Base-by-base conservation (phyloP, 140 eudicot genomes). In the Cichorium intybus region DNA sequence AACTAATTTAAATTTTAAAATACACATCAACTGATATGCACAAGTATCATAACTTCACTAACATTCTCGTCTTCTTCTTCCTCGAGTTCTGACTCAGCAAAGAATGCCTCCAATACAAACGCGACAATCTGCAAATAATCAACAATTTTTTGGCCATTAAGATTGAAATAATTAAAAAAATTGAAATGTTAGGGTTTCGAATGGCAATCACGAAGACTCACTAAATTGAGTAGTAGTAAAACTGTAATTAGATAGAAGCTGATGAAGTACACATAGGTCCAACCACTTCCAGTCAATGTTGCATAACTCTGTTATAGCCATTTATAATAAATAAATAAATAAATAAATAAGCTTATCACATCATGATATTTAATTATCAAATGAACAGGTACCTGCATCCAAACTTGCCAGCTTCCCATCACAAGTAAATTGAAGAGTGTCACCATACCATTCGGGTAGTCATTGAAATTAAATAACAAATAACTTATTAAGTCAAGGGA, bases 41-140 rank as follows among this genome's bases (percentile, higher is more conserved):
- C 51, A 47, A n/a, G 26, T 24, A 41, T 45, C 27, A 45, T 9
- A 48, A 64, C 43, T 34, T 55, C 53, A 81, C 87, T 57, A 34
- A 89, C 95, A 88, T 79, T 68, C 51, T 23, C 49, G 15, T 43
- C 18, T 4, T 43, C 74, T 62, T 75, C 71, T 27, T 58, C 85
- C 79, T 88, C 99, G 1, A 92, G 53, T 26, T 92, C 99, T 82
- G 81, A 58, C 80, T 92, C 99, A 43, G 97, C 96, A 67, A 88
- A 88, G 77, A 92, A 92, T 15, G 99, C 99, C 81, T 92, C 99
- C 93, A 92, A 81, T 28, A 92, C 99, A 81, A 92, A 92, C 24
- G 99, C 96, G 11, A 92, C 85, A 43, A 92, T 80, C 97, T 89
- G 82, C 64, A 80, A 75, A 10, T 11, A 52, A 62, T 63, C 60